Percentiles rank a stretch among this genome's conserved stretches.
phyloP scores from a whole-genome alignment of 176 grass and related monocot species.

The Ananas comosus region DNA sequence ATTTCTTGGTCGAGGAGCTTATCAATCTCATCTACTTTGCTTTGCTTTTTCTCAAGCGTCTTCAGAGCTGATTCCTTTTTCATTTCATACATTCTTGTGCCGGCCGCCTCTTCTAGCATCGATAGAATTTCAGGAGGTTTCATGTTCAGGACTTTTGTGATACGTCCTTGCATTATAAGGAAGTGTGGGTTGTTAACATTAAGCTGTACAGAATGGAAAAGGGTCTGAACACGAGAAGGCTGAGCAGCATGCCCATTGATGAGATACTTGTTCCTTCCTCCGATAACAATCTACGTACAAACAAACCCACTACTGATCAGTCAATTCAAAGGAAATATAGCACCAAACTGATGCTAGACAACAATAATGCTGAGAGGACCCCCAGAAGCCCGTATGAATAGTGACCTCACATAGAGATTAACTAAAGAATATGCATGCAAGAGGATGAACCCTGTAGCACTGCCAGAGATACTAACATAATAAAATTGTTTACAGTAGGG shows the following conservation, averaged over 20 bases:
- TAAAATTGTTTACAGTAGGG: too few species aligned
- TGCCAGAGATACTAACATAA: too few species aligned
- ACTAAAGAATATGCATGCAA: too few species aligned
- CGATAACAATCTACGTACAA: conserved; percentile 67
- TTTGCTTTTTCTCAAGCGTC: conserved; percentile 95
- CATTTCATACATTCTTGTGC: conserved; percentile 99
- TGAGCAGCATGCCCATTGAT: conserved; percentile 91
- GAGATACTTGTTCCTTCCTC: conserved; percentile 84
- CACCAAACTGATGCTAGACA: not conserved
- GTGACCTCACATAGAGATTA: too few species aligned
- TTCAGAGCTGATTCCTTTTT: conserved; percentile 91
- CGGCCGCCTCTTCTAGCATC: conserved; percentile 97
- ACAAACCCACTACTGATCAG: conserved; percentile 7
- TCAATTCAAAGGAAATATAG: not conserved
- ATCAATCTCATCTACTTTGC: conserved; percentile 94
- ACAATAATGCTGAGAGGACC: conserved; percentile 7
- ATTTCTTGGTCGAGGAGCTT: conserved; percentile 85
- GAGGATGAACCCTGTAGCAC: too few species aligned
- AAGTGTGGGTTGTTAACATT: conserved; percentile 99
- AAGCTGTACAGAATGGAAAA: conserved; percentile 97
- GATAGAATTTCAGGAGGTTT: conserved; percentile 91
- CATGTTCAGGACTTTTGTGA: conserved; percentile 98
- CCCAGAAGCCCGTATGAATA: not conserved
- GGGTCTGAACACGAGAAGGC: conserved; percentile 78
- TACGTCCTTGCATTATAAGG: conserved; percentile 98